Conservation (phyloP, 2,329 filamentous ascomycete species). For the Penicillium brasilianum region DNA sequence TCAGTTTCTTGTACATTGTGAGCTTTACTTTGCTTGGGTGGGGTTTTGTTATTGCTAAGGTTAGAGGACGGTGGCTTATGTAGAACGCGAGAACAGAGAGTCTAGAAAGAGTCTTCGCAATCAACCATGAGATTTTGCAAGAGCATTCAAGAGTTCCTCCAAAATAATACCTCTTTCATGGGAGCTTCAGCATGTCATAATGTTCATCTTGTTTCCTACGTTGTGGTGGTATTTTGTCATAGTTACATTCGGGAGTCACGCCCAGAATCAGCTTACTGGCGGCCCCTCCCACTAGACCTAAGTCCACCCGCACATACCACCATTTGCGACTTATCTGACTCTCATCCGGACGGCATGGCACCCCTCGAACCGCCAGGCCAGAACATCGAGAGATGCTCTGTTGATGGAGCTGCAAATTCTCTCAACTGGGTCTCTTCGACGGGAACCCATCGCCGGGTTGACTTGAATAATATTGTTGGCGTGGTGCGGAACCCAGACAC, state of each 20-base stretch:
- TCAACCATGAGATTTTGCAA: background rate
- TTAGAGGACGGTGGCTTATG: background rate
- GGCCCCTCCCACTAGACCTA: background rate
- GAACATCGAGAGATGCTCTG: constrained; percentile 3
- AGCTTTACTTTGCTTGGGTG: background rate
- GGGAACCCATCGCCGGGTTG: constrained; percentile 22
- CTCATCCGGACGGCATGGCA: background rate
- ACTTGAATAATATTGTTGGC: constrained; percentile 33
- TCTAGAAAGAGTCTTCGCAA: background rate
- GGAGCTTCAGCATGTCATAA: no score
- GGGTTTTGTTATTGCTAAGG: background rate
- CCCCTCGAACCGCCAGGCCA: background rate
- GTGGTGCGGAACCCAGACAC: constrained; percentile 23
- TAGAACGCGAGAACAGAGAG: background rate
- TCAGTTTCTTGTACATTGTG: background rate
- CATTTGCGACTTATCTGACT: background rate
- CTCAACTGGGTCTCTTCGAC: constrained; percentile 28
- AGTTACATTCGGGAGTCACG: background rate
- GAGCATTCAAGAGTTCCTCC: background rate
- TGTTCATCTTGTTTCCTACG: background rate
- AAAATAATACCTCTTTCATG: background rate
- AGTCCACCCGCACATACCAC: background rate
- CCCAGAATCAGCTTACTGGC: background rate
- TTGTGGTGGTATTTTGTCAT: background rate
- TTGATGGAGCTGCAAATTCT: constrained; percentile 14